Evolutionary conservation across 202 grass and related monocot genomes (phyloP).

Genomic region (Panicum hallii): DNA sequence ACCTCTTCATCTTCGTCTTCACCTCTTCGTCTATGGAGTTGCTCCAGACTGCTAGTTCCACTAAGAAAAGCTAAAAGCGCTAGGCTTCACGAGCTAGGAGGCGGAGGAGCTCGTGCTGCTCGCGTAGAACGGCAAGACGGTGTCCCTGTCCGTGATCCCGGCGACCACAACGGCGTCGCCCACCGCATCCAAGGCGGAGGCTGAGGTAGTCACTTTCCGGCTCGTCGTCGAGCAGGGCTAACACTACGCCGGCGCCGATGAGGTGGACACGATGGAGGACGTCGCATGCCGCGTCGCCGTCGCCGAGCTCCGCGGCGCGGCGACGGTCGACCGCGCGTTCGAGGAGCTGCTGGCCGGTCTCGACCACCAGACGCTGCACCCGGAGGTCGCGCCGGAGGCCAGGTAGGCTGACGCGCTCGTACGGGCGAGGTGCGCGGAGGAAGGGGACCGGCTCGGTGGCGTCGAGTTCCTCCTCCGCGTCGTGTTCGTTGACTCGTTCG

Average conservation of each 20-base stretch:
- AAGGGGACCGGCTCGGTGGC: background rate
- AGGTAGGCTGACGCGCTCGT: background rate
- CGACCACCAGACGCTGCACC: constrained; percentile 29
- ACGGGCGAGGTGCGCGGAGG: background rate
- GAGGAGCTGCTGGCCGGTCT: background rate
- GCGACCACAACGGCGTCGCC: background rate
- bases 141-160: background rate
- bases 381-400: constrained; percentile 2
- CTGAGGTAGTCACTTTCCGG: constrained; percentile 14
- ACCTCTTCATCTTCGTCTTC: too few species aligned
- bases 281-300: constrained; percentile 13
- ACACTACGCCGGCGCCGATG: background rate
- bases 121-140: background rate
- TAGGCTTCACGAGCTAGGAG: background rate
- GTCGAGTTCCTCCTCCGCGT: constrained; percentile 37
- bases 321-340: constrained; percentile 32
- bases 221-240: constrained; percentile 21
- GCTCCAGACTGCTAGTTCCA: too few species aligned
- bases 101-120: constrained; percentile 14
- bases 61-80: background rate
- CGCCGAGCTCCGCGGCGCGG: background rate
- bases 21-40: too few species aligned
- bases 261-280: constrained; percentile 23
- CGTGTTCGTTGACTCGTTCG: constrained; percentile 6
- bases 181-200: background rate